These are phyloP conservation scores for Plantago coronopus DNA, from an alignment of 305 asterid species.

Conservation along the genomic window DNA sequence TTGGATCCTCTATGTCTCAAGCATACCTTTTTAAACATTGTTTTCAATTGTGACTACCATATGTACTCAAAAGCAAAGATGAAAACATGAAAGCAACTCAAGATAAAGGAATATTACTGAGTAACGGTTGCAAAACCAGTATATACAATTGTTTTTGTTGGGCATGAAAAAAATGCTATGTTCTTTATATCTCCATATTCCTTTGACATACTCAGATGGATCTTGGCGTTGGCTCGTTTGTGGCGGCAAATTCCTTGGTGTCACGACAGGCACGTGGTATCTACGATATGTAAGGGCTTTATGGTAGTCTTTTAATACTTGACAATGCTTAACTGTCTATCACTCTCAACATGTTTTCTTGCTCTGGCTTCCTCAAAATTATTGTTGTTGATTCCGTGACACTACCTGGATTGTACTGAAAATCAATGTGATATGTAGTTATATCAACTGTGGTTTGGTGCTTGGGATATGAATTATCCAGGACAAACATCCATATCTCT, in stretches of 20 bases:
- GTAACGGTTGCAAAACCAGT: neutral
- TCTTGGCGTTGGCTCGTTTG: conserved; percentile 92
- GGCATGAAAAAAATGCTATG: neutral
- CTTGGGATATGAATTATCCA: conserved; percentile 4
- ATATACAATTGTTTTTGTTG: neutral
- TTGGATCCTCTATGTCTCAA: neutral
- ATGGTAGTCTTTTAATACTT: conserved; percentile 1
- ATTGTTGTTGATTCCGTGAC: no score
- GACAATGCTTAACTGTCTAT: neutral
- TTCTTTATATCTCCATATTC: conserved; percentile 11
- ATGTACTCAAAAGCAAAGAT: no score
- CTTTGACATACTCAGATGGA: conserved; percentile 68
- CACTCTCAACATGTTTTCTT: no score
- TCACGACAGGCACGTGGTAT: conserved; percentile 85
- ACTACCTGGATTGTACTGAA: neutral
- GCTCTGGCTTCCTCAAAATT: no score
- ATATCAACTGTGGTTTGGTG: neutral
- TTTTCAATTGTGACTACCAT: neutral
- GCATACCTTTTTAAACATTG: neutral
- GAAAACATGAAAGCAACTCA: no score
- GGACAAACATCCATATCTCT: neutral
- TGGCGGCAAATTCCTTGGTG: conserved; percentile 76
- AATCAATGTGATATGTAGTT: neutral
- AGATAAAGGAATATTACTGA: neutral
- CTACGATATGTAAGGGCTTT: conserved; percentile 47